Conservation (phyloP, 1,284 basidiomycete genomes). For the Cryptococcus sp. region DNA sequence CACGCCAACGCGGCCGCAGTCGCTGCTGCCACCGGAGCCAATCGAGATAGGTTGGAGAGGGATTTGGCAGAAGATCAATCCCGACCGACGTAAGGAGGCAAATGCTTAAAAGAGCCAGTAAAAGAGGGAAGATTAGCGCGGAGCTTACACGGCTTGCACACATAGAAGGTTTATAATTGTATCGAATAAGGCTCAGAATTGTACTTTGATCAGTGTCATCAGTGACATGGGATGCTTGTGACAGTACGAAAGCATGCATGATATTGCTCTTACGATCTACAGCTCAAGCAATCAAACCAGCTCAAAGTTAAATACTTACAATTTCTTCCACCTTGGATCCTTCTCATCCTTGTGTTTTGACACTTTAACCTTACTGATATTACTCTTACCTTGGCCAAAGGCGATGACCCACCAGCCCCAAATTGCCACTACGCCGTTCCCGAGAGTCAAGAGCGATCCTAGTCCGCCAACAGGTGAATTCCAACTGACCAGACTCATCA, state of each 20-base stretch:
- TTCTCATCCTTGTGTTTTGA: conserved; percentile 3
- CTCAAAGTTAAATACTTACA: conserved; percentile 1
- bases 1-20: conserved; percentile 39
- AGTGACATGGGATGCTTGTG: no score
- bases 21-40: conserved; percentile 26
- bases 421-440: conserved; percentile 32
- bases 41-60: conserved; percentile 32
- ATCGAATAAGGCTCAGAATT: no score
- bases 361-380: conserved; percentile 7
- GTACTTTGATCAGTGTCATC: no score
- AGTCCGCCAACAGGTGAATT: conserved; percentile 39
- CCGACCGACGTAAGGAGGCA: conserved; percentile 6
- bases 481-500: conserved; percentile 27
- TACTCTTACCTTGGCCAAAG: conserved; percentile 34
- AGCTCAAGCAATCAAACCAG: neutral
- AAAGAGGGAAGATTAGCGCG: neutral
- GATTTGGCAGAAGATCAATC: conserved; percentile 47
- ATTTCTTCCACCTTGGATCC: conserved; percentile 20
- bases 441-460: conserved; percentile 27
- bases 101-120: neutral
- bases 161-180: no score
- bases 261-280: neutral
- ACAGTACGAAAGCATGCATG: no score
- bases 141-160: no score
- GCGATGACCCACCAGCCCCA: conserved; percentile 47